These are phyloP conservation scores for Tetracladium maxilliforme DNA, from an alignment of 2,329 filamentous ascomycete species.

Conservation along the genomic window DNA sequence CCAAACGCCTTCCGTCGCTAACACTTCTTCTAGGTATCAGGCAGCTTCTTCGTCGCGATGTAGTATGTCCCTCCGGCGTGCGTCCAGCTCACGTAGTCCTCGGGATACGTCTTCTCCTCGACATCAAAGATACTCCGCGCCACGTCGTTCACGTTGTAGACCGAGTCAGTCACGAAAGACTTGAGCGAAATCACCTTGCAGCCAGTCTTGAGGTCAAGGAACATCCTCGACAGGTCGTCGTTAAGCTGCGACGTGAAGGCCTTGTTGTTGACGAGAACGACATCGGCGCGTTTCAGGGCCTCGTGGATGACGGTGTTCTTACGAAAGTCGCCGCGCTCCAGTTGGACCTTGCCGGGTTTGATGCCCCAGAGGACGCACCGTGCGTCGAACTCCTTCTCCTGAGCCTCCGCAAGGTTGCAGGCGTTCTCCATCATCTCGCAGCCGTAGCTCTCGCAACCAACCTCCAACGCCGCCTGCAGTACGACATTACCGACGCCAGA, in stretches of 20 bases:
- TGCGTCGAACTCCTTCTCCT: constrained; percentile 71
- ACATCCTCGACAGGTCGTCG: constrained; percentile 71
- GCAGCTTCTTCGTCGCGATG: constrained; percentile 73
- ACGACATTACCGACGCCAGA: constrained; percentile 95
- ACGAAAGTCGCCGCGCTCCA: constrained; percentile 76
- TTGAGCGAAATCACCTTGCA: constrained; percentile 85
- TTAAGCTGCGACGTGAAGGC: constrained; percentile 85
- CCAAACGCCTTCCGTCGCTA: neutral
- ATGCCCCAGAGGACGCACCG: constrained; percentile 85
- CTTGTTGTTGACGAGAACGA: constrained; percentile 97
- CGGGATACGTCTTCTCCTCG: constrained; percentile 47
- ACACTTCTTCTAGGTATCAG: constrained; percentile 32
- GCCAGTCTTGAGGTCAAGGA: constrained; percentile 83
- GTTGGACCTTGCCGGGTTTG: constrained; percentile 59
- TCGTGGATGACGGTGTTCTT: constrained; percentile 54
- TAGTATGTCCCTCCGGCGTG: constrained; percentile 74
- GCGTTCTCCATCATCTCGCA: constrained; percentile 94
- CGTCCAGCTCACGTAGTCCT: constrained; percentile 85
- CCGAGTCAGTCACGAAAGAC: constrained; percentile 68
- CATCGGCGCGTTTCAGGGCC: constrained; percentile 71
- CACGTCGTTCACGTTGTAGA: constrained; percentile 62
- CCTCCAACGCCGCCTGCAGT: constrained; percentile 81
- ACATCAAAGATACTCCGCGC: constrained; percentile 71
- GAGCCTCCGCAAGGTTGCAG: constrained; percentile 65
- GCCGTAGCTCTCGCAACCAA: constrained; percentile 89